These are phyloP conservation scores for Ophiostoma populinum DNA, from an alignment of 2,329 filamentous ascomycete species.

Conservation along the genomic window DNA sequence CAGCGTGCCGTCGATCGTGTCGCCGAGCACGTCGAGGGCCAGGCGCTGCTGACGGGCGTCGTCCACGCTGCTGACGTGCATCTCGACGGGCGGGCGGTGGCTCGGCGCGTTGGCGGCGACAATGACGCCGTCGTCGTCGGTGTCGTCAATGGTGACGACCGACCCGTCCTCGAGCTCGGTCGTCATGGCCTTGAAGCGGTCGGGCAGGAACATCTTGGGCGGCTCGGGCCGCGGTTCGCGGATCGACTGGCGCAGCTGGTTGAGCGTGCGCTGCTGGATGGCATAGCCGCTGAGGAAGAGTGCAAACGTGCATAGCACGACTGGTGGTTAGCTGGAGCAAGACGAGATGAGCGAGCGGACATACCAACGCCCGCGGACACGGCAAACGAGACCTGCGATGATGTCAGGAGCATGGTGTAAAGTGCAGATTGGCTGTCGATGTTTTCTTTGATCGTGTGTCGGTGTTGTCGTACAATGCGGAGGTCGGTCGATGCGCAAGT, in stretches of 20 bases:
- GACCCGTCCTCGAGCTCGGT: conserved; percentile 30
- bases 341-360: conserved; percentile 12
- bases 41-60: conserved; percentile 1
- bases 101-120: conserved; percentile 2
- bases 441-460: not conserved
- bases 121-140: not conserved
- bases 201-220: conserved; percentile 32
- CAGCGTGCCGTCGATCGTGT: too few relatives aligned
- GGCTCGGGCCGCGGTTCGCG: conserved; percentile 29
- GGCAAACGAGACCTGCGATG: conserved; percentile 52
- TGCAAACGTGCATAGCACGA: conserved; percentile 60
- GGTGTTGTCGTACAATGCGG: too few relatives aligned
- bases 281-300: conserved; percentile 80
- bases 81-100: conserved; percentile 13
- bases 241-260: conserved; percentile 58
- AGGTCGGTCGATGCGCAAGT: too few relatives aligned
- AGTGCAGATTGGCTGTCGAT: conserved; percentile 1
- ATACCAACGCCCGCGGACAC: conserved; percentile 47
- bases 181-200: conserved; percentile 28
- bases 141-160: conserved; percentile 21
- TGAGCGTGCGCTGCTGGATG: conserved; percentile 72
- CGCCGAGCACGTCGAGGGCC: too few relatives aligned
- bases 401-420: conserved; percentile 40
- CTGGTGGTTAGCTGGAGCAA: conserved; percentile 20
- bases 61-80: conserved; percentile 18